Evolutionary conservation across 1,139 yeast species (phyloP).

Genomic region (Sugiyamaella pinicola): DNA sequence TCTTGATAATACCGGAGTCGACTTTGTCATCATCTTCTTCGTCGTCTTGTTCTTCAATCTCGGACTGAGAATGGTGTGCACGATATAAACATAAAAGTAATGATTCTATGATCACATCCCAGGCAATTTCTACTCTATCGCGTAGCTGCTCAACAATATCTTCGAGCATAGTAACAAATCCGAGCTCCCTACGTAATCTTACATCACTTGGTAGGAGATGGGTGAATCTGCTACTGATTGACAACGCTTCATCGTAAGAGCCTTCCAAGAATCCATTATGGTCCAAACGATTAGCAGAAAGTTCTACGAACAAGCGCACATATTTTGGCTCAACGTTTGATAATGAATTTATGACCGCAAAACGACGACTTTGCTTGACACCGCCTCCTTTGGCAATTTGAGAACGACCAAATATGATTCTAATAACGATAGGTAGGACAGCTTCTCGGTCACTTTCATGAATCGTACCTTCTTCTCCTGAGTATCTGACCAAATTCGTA

Average conservation of each 20-base stretch:
- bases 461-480: conserved; percentile 55
- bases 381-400: conserved; percentile 54
- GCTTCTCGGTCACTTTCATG: conserved; percentile 60
- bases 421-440: conserved; percentile 70
- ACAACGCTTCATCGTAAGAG: conserved; percentile 23
- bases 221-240: conserved; percentile 32
- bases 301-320: conserved; percentile 58
- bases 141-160: conserved; percentile 70
- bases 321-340: conserved; percentile 61
- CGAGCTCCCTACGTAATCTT: conserved; percentile 59
- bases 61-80: conserved; percentile 50
- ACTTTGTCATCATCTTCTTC: conserved; percentile 50
- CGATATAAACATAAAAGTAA: conserved; percentile 58
- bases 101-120: conserved; percentile 59
- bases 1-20: conserved; percentile 40
- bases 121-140: conserved; percentile 53
- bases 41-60: conserved; percentile 40
- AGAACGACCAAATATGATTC: conserved; percentile 86
- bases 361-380: conserved; percentile 69
- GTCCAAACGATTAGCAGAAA: conserved; percentile 62
- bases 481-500: conserved; percentile 57
- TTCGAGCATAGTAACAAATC: conserved; percentile 68
- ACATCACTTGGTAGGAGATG: conserved; percentile 28
- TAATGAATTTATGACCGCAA: conserved; percentile 72
- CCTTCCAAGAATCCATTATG: conserved; percentile 45